These are phyloP conservation scores for Fusarium sp. DNA, from an alignment of 2,329 filamentous ascomycete species.

Conservation along the genomic window DNA sequence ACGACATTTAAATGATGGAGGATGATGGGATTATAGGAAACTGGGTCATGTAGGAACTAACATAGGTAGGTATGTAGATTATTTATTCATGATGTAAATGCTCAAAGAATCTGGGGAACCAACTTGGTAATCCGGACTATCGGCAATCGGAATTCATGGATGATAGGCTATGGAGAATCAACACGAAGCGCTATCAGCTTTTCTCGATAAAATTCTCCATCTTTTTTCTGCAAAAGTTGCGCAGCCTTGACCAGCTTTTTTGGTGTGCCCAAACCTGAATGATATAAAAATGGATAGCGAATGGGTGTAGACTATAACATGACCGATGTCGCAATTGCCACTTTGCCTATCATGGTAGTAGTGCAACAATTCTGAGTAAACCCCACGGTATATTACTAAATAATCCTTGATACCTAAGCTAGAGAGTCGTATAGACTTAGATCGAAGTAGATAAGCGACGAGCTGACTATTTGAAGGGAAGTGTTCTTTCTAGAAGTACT, in stretches of 20 bases:
- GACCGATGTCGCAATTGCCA: constrained; percentile 47
- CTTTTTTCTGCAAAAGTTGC: constrained; percentile 28
- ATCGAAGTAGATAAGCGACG: constrained; percentile 5
- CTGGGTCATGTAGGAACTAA: neutral
- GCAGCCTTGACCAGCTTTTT: constrained; percentile 27
- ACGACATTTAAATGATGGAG: constrained; percentile 33
- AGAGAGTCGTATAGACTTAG: neutral
- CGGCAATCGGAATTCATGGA: constrained; percentile 33
- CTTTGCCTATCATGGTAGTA: constrained; percentile 41
- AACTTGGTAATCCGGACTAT: constrained; percentile 13
- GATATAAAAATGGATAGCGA: constrained; percentile 29
- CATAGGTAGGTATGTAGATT: neutral
- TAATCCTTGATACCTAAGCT: neutral
- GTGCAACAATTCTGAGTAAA: constrained; percentile 28
- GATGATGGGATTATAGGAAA: neutral
- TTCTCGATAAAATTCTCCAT: constrained; percentile 23
- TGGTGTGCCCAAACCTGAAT: constrained; percentile 5
- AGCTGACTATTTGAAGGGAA: neutral
- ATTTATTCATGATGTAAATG: constrained; percentile 15
- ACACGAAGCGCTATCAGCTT: constrained; percentile 27
- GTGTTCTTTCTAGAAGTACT: neutral
- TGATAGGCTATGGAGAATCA: constrained; percentile 21
- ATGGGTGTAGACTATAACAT: constrained; percentile 20
- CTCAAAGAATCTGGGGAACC: neutral
- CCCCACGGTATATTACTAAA: constrained; percentile 18